Conservation (phyloP, 768 basidiomycete genomes). For the Amyloporia xantha region DNA sequence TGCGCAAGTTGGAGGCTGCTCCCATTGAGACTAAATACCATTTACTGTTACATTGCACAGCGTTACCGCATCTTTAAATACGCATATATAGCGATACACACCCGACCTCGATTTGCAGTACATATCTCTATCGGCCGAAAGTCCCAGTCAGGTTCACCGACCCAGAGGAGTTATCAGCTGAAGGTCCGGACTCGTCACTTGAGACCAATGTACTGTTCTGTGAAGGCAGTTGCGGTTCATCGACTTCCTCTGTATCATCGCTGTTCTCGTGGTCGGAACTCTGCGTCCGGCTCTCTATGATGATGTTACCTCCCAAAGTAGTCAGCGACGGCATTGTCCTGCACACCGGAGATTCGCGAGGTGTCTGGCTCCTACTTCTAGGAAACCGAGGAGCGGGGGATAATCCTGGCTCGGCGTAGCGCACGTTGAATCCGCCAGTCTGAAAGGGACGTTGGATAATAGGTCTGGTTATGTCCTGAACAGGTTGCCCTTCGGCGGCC, state of each 20-base stretch:
- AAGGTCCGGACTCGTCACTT: not conserved
- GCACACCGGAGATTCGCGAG: not conserved
- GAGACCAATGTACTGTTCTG: not conserved
- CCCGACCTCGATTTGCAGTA: too few species aligned
- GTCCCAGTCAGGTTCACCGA: not conserved
- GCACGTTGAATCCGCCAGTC: too few species aligned
- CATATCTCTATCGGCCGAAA: not conserved
- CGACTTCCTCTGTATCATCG: not conserved
- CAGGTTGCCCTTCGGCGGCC: too few species aligned
- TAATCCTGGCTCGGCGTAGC: not conserved
- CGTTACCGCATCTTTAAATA: too few species aligned
- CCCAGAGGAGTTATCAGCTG: not conserved
- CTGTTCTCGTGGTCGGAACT: too few species aligned
- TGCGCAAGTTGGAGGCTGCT: too few species aligned
- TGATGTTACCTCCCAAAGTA: conserved; percentile 12
- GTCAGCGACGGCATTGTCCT: conserved; percentile 15
- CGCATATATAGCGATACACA: too few species aligned
- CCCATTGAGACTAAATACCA: too few species aligned
- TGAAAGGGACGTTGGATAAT: conserved; percentile 1
- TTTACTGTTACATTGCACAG: too few species aligned
- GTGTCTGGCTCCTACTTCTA: conserved; percentile 2
- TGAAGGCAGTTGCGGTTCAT: not conserved
- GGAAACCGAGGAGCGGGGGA: conserved; percentile 7
- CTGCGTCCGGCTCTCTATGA: too few species aligned
- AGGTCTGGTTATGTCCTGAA: not conserved